Evolutionary conservation across 768 basidiomycete species (phyloP).

Genomic region (Tremella yokohamensis): DNA sequence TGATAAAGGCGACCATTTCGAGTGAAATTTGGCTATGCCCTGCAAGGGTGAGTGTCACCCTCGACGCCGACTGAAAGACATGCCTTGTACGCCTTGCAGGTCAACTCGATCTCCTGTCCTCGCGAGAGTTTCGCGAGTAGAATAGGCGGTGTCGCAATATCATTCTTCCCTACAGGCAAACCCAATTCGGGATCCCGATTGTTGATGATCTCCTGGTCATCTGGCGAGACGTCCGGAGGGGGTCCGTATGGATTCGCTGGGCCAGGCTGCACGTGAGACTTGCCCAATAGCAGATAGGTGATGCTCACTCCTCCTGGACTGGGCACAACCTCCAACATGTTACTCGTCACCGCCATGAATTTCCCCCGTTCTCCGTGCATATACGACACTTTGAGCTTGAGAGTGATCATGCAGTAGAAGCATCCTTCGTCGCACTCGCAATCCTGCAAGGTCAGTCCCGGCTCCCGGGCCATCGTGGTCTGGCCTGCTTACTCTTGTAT

Average conservation of each 20-base stretch:
- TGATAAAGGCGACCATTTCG: constrained; percentile 97
- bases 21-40: constrained; percentile 98
- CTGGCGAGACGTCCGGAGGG: constrained; percentile 35
- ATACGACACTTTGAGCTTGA: constrained; percentile 74
- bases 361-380: constrained; percentile 59
- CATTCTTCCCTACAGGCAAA: constrained; percentile 77
- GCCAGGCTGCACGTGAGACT: constrained; percentile 18
- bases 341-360: constrained; percentile 78
- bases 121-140: constrained; percentile 87
- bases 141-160: constrained; percentile 59
- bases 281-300: neutral
- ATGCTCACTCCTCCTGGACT: constrained; percentile 37
- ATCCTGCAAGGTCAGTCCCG: constrained; percentile 65
- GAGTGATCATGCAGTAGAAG: constrained; percentile 75
- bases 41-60: constrained; percentile 43
- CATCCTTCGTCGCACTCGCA: constrained; percentile 84
- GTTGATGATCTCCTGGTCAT: constrained; percentile 64
- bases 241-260: constrained; percentile 35
- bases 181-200: constrained; percentile 76
- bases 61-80: constrained; percentile 13
- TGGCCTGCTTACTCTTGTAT: constrained; percentile 48
- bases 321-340: constrained; percentile 55
- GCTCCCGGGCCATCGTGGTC: constrained; percentile 58
- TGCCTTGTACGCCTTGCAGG: constrained; percentile 90
- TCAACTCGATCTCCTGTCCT: constrained; percentile 81